phyloP scores from a whole-genome alignment of 2,329 filamentous ascomycete species.

The Trichoderma sp. region DNA sequence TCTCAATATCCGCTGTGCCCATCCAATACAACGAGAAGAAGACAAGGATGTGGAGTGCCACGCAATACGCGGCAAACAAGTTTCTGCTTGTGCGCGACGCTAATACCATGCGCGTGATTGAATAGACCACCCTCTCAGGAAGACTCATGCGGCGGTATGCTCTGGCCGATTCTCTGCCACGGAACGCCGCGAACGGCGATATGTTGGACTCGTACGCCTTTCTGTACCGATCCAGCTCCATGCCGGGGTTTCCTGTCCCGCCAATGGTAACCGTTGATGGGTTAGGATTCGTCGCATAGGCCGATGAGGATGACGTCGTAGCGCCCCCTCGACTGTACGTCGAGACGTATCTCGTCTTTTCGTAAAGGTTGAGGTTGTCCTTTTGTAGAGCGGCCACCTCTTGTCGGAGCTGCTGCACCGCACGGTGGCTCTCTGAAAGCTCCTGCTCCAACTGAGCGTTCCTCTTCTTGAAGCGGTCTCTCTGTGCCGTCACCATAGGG shows the following conservation, averaged over 20 bases:
- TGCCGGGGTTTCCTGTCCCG: conserved; percentile 55
- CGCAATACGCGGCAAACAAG: conserved; percentile 87
- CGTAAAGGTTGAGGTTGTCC: conserved; percentile 93
- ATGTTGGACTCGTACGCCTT: conserved; percentile 94
- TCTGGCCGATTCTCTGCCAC: conserved; percentile 85
- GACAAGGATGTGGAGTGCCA: conserved; percentile 82
- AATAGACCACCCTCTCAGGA: conserved; percentile 86
- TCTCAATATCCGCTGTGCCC: conserved; percentile 63
- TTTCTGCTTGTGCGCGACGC: conserved; percentile 89
- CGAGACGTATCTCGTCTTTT: conserved; percentile 95
- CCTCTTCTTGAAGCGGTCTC: conserved; percentile 96
- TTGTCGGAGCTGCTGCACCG: conserved; percentile 80
- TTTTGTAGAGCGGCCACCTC: conserved; percentile 91
- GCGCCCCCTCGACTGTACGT: conserved; percentile 77
- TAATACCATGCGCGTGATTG: conserved; percentile 84
- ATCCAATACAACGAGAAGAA: conserved; percentile 86
- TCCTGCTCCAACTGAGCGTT: conserved; percentile 89
- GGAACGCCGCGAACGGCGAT: conserved; percentile 92
- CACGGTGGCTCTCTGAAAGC: conserved; percentile 77
- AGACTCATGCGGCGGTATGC: conserved; percentile 92
- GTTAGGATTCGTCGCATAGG: conserved; percentile 70
- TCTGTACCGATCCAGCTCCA: conserved; percentile 78
- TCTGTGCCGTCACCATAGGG: conserved; percentile 96
- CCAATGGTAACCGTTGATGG: conserved; percentile 65
- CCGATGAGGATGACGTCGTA: conserved; percentile 59